Base-by-base conservation (phyloP, 2,329 filamentous ascomycete species). In the Sphaerulina populicola region DNA sequence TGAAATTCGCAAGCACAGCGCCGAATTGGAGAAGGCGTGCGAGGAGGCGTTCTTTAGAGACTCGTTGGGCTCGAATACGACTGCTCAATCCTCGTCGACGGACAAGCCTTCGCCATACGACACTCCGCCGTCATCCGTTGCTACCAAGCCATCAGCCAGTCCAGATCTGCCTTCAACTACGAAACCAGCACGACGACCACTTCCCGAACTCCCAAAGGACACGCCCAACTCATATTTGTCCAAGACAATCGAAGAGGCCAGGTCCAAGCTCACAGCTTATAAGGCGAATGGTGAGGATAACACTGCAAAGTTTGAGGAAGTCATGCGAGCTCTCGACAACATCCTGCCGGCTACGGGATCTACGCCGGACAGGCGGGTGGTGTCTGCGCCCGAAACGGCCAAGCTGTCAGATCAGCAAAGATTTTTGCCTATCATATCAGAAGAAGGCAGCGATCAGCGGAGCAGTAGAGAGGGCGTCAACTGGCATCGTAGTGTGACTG, bases 41-140 rank as follows among this genome's bases (percentile, higher is more conserved):
- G 90, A 97, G 63, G 87, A 93, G 62, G 90, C 90, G 1, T 96
- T 97, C 72, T 90, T 88, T 64, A 82, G 85, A 60, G 77, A 72
- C 49, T 83, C 76, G 0, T 68, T 77, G 18, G 74, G 73, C 40
- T 77, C 78, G 2, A 79, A 74, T 45, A 67, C 69, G 23, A 70
- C 70, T 3, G 76, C 74, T 1, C 53, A 54, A 7, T 59, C 60
- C 23, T 69, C 70, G 14, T 63, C 65, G 3, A 70, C 71, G 6
- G 69, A 60, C 27, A 55, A 53, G 36, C 55, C 41, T 15, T 55
- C 56, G 27, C 55, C 55, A 29, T 60, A 60, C 44, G 52, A 60
- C 29, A 60, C 57, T 12, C 57, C 57, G n/a, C 57, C 57, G 11
- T 76, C 73, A 3, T 75, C 72, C 4, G 67, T 74, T 29, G 72